Evolutionary conservation across 1,284 basidiomycete species (phyloP), one percentile per base, ranked within the genome.

Genomic region (Phellopilus nigrolimitatus): DNA sequence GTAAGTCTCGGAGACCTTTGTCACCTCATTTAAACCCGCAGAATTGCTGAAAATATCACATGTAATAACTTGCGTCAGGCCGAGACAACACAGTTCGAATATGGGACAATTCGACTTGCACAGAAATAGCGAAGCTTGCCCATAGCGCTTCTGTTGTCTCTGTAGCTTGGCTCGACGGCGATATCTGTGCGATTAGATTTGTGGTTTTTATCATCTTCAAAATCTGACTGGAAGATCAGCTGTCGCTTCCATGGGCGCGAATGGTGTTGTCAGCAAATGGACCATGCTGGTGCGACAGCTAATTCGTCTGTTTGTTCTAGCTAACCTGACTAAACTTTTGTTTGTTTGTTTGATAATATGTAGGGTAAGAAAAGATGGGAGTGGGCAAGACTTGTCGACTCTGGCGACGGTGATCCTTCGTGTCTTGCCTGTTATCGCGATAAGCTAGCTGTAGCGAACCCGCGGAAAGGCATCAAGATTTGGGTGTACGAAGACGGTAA

Each of bases 231-330:
- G n/a, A n/a, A n/a, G n/a, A n/a, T n/a, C 15, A 50, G 53, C 75
- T 4, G 68, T 84, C 12, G 64, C 84, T 13, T 70, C 74, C 9
- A 63, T 85, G 42, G 73, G 71, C 30, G 70, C 70, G 42, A 80
- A 82, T 60, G 83, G 82, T 2, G 58, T 75, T 25, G 64, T 84
- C 39, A 74, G 73, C 59, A 76, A 75, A 55, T 84, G 81, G 81
- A 76, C 70, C 9, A 67, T 71, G 41, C 72, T 68, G 57, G 80
- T 80, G 56, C 64, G 75, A 12, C 67, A 19, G 27, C 34, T 25
- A 17, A n/a, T n/a, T 37, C n/a, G n/a, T n/a, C 27, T 33, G 53
- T 3, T 48, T 49, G 13, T 37, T n/a, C n/a, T n/a, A n/a, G n/a
- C 25, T 6, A 28, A 15, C 22, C 21, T 12, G 4, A 44, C n/a